phyloP scores from a whole-genome alignment of 768 basidiomycete species.

The Lactarius sp. region DNA sequence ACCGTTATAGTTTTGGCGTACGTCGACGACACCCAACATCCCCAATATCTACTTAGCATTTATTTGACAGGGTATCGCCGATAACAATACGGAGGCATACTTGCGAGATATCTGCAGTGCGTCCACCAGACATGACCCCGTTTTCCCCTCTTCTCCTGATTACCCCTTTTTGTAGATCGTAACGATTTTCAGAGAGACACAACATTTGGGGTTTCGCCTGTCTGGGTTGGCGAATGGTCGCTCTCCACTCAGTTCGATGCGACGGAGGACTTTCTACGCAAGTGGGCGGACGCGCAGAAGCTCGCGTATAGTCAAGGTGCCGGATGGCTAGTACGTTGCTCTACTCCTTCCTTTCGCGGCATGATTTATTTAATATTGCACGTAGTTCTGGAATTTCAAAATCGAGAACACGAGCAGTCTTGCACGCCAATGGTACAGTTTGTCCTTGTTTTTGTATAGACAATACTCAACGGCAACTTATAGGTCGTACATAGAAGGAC shows the following conservation, averaged over 20 bases:
- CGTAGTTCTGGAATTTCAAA: constrained; percentile 71
- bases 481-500: constrained; percentile 65
- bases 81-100: constrained; percentile 58
- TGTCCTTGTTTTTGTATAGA: not conserved
- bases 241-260: constrained; percentile 62
- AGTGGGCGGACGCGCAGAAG: constrained; percentile 79
- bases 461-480: not conserved
- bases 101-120: constrained; percentile 64
- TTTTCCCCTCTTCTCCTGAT: not conserved
- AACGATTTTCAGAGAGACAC: constrained; percentile 48
- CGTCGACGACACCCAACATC: constrained; percentile 3
- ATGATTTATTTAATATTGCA: not conserved
- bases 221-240: constrained; percentile 58
- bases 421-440: constrained; percentile 58
- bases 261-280: constrained; percentile 51
- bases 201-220: constrained; percentile 41
- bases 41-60: not conserved
- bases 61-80: constrained; percentile 58
- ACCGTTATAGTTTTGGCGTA: constrained; percentile 53
- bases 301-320: constrained; percentile 52
- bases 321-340: constrained; percentile 59
- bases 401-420: constrained; percentile 51
- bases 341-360: not conserved
- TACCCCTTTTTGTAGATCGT: constrained; percentile 44
- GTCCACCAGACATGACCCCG: constrained; percentile 23